These are phyloP conservation scores for Pseudocercospora crystallina DNA, from an alignment of 2,329 filamentous ascomycete genomes.

Conservation along the genomic window DNA sequence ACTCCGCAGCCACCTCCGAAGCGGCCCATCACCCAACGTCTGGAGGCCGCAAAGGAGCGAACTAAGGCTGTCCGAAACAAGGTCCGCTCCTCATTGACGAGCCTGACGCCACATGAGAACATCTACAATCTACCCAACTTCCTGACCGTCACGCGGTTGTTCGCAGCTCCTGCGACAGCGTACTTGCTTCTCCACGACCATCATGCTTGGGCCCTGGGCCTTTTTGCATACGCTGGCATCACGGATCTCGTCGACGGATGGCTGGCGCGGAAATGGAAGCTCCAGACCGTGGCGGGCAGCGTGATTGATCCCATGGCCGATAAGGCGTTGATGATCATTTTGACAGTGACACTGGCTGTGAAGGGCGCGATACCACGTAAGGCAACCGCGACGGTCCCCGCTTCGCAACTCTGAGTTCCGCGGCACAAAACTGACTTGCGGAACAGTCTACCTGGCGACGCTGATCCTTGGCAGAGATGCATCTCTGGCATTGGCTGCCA, in stretches of 20 bases:
- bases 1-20: conserved; percentile 14
- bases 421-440: conserved; percentile 14
- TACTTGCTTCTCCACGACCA: conserved; percentile 85
- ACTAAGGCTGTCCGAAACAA: conserved; percentile 32
- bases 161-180: conserved; percentile 80
- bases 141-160: conserved; percentile 80
- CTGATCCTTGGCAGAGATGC: conserved; percentile 89
- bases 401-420: conserved; percentile 8
- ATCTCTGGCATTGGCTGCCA: conserved; percentile 76
- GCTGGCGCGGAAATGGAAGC: conserved; percentile 83
- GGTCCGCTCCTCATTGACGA: conserved; percentile 33
- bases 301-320: conserved; percentile 97
- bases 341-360: conserved; percentile 79
- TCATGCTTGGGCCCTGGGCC: conserved; percentile 71
- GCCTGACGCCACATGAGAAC: conserved; percentile 67
- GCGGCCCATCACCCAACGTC: conserved; percentile 23
- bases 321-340: conserved; percentile 90
- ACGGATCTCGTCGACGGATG: conserved; percentile 93
- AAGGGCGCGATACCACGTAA: conserved; percentile 78
- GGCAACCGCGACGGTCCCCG: conserved; percentile 31
- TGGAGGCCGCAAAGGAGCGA: conserved; percentile 30
- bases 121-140: conserved; percentile 97
- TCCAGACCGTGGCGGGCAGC: conserved; percentile 90
- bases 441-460: conserved; percentile 75
- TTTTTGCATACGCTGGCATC: conserved; percentile 90